Base-by-base conservation (phyloP, 1,284 basidiomycete species). In the Agroathelia rolfsii region DNA sequence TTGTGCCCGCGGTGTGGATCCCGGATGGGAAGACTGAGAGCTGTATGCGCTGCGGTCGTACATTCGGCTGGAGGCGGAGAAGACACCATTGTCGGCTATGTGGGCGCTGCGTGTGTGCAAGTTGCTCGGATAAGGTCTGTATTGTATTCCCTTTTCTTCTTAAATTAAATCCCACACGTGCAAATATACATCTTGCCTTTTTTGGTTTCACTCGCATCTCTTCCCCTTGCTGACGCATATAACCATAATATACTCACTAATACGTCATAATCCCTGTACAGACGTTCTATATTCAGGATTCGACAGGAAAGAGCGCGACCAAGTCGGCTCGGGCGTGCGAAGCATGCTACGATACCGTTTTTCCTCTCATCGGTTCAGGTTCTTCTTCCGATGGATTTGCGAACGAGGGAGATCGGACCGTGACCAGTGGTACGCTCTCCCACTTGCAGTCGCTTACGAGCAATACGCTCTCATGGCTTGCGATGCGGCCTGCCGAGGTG, bases 51-150 rank as follows among this genome's bases (percentile, higher is more conserved):
- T 95, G 90, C 50, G 72, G 72, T 8, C 62, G 72, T 32, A 46
- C 66, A 14, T 95, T 95, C 55, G 80, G 82, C 4, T 77, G 89
- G 66, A 71, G 84, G 52, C 65, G 86, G 40, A 60, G 92, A 43
- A 68, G 85, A 45, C 90, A 95, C 52, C 90, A 95, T 51, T 95
- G 90, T 55, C 62, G 92, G 35, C 59, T 95, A 7, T 95, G 92
- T 53, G 90, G 90, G 1, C 58, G 80, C 33, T 86, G 90, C 46
- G 79, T 94, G 4, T 95, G 92, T 56, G 75, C 76, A 19, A 53
- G 58, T 2, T 95, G 92, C 58, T 89, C 86, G n/a, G 71, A 67
- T 12, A 72, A 73, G 61, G 87, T 86, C 41, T 45, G 68, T 44
- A 53, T 22, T 13, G 24, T 17, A 28, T 19, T 15, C 20, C 2